Evolutionary conservation across 228 moss, liverwort and hornwort genomes (phyloP), one percentile per base, ranked within the genome.

Genomic region (Sphagnum fallax): DNA sequence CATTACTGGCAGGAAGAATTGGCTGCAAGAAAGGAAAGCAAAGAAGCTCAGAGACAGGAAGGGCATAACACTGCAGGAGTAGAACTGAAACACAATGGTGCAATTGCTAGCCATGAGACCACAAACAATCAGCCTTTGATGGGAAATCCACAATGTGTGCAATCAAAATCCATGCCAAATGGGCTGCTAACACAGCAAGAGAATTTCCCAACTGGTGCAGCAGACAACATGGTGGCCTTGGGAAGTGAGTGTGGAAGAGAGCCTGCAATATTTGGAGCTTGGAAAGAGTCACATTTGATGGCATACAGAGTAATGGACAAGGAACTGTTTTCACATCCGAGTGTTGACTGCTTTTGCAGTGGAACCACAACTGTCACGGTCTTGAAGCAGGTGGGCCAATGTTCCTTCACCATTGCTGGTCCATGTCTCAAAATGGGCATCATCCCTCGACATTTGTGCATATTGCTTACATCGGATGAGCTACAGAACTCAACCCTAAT

Each of bases 341-440:
- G 53, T 70, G 83, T 86, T 50, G 86, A 86, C 72, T 76, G 80
- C 68, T 83, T 80, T 51, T 86, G 86, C 78, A 86, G 86, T 65
- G 86, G 86, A 53, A 78, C 86, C 10, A 86, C 86, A 4, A 76
- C 86, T 8, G 86, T 86, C 59, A 86, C 86, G 5, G 80, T 83
- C 18, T 77, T 86, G 7, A 86, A 86, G 80, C 86, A 86, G 80
- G 86, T 83, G 55, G 8, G 55, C 55, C 7, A 55, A 12, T 55
- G 8, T 55, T 12, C 12, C 12, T 32, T 32, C 32, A 32, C 32
- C 32, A 32, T 32, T 32, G 32, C 32, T 32, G 32, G 32, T 32
- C 32, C 32, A 32, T 32, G 32, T 32, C 32, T 32, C 32, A 32
- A 32, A 32, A 32, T 32, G 32, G 32, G 32, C 32, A 32, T 32